Percentiles rank a stretch among this genome's conserved stretches.
These are phyloP conservation scores for Eragrostis tef DNA, from an alignment of 202 grass and related monocot genomes.

Conservation along the genomic window DNA sequence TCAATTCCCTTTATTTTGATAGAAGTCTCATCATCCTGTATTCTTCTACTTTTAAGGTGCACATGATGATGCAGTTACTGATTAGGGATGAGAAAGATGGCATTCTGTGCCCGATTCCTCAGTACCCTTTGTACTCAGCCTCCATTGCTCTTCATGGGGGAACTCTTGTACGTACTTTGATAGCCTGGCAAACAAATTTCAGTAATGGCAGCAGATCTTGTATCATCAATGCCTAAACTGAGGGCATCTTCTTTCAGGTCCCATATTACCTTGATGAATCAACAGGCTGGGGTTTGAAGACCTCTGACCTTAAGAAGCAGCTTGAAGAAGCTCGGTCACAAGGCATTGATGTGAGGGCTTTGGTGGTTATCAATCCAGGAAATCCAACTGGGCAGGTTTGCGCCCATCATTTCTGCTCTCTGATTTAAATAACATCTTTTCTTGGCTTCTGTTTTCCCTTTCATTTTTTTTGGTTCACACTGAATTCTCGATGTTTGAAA, in stretches of 20 bases:
- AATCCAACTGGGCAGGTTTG: slow-evolving; percentile 99
- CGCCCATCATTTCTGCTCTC: too few relatives aligned
- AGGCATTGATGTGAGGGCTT: slow-evolving; percentile 78
- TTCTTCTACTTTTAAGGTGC: slow-evolving; percentile 65
- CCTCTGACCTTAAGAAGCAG: slow-evolving; percentile 89
- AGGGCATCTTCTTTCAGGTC: slow-evolving; percentile 63
- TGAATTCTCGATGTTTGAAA: slow-evolving; percentile 22
- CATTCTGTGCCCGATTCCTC: slow-evolving; percentile 91
- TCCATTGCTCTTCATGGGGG: slow-evolving; percentile 97
- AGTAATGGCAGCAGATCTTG: slow-evolving; percentile 5
- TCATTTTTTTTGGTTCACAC: slow-evolving; percentile 19
- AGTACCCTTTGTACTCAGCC: slow-evolving; percentile 93
- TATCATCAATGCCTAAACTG: slow-evolving; percentile 26
- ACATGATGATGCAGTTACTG: slow-evolving; percentile 98
- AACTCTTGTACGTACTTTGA: slow-evolving; percentile 72
- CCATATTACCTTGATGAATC: slow-evolving; percentile 96
- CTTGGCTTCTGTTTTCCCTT: slow-evolving; percentile 5
- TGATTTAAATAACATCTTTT: too few relatives aligned
- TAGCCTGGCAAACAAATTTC: slow-evolving; percentile 3
- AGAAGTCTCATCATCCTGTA: slow-evolving; percentile 32
- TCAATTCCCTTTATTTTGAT: background rate
- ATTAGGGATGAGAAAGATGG: slow-evolving; percentile 92
- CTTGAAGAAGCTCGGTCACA: slow-evolving; percentile 81
- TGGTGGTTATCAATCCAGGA: slow-evolving; percentile 98
- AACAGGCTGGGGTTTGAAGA: slow-evolving; percentile 93